Base-by-base conservation (phyloP, 176 grass and related monocot genomes). In the Elaeis guineensis region DNA sequence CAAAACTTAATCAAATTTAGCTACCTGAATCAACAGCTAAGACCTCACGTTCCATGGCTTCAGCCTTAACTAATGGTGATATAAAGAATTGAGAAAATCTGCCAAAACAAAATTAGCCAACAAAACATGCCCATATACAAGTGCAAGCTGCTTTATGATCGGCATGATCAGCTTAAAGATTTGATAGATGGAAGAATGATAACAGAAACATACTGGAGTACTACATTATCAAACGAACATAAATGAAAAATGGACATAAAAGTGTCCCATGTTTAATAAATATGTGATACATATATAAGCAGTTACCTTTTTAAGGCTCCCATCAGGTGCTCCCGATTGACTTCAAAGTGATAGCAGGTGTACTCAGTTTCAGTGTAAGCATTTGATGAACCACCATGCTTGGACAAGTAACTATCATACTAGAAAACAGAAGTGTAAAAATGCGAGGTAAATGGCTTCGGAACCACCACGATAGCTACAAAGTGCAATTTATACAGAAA, bases 41-140 rank as follows among this genome's bases (percentile, higher is more conserved):
- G 57, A 96, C 80, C 58, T 96, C 92, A 57, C 92, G 92, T 44
- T 90, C 92, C 86, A 96, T 90, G 69, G 92, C 92, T 66, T 96
- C 92, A 32, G 80, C 75, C 69, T 96, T 96, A 70, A 96, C 74
- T 79, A 96, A 84, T 22, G 92, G 92, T 51, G 92, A 96, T 75
- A 96, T 75, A 80, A 96, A 96, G 75, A 96, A 90, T 56, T 96
- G 86, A 70, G 80, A 90, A 82, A 96, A 96, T 74, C 92, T 96
- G 53, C 35, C 35, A 44, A 44, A 52, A 62, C 19, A 25, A 69
- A 79, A 63, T 62, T 18, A 81, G 72, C 65, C 32, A 85, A 49
- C 61, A 73, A 32, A 6, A 35, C 18, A 79, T 48, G 16, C 11
- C 35, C 35, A 44, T 44, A 12, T 58, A 76, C 57, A 72, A 17